These are phyloP conservation scores for Juncus inflexus DNA, from an alignment of 176 grass and related monocot species.

Conservation along the genomic window DNA sequence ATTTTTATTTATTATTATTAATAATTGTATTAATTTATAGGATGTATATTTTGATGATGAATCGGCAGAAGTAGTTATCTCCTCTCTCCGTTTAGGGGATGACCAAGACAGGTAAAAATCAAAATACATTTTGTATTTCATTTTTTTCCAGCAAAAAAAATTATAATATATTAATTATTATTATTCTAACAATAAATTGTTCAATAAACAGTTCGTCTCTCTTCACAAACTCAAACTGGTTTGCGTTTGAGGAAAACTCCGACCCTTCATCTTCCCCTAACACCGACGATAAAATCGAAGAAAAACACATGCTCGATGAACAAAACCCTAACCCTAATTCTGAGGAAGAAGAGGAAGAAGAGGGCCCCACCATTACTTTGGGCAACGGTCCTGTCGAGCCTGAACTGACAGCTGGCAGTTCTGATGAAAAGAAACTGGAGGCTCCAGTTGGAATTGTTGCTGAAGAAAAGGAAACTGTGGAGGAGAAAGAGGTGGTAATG, in stretches of 20 bases:
- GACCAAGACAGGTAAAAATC: slow-evolving; percentile 59
- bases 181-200: slow-evolving; percentile 15
- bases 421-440: slow-evolving; percentile 20
- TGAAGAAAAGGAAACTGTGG: slow-evolving; percentile 11
- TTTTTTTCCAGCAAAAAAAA: slow-evolving; percentile 9
- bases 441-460: slow-evolving; percentile 20
- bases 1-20: slow-evolving; percentile 4
- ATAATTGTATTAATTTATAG: slow-evolving; percentile 36
- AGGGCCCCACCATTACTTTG: slow-evolving; percentile 13
- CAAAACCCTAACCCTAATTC: slow-evolving; percentile 17
- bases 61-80: slow-evolving; percentile 89
- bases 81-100: slow-evolving; percentile 69
- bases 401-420: neutral
- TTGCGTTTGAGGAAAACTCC: slow-evolving; percentile 72
- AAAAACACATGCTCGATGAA: slow-evolving; percentile 32
- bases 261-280: slow-evolving; percentile 50
- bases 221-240: slow-evolving; percentile 97
- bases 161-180: slow-evolving; percentile 15
- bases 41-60: slow-evolving; percentile 99
- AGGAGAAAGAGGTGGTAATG: slow-evolving; percentile 26
- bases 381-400: slow-evolving; percentile 25
- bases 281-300: slow-evolving; percentile 28
- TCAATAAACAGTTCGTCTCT: slow-evolving; percentile 63
- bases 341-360: slow-evolving; percentile 16
- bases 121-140: neutral